Percentiles rank a stretch among this genome's conserved stretches.
phyloP scores from a whole-genome alignment of 2,329 filamentous ascomycete genomes.

The Coniochaeta sp. region DNA sequence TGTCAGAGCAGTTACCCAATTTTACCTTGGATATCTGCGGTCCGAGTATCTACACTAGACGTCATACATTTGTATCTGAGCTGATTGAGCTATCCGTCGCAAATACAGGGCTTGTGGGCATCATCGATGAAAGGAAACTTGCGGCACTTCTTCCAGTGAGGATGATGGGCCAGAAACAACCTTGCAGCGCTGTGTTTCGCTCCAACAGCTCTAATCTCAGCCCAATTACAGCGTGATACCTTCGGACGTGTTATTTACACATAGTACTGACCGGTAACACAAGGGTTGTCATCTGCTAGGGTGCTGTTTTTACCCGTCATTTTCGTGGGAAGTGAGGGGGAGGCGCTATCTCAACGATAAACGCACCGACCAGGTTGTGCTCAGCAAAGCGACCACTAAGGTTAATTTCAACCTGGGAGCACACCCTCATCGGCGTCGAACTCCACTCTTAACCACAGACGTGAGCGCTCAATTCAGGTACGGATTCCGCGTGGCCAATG shows the following conservation, averaged over 20 bases:
- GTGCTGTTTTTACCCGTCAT: not conserved
- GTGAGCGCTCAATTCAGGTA: not conserved
- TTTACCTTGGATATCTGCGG: too few relatives aligned
- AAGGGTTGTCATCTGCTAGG: not conserved
- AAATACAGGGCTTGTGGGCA: not conserved
- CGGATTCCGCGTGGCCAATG: not conserved
- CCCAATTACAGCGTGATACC: too few relatives aligned
- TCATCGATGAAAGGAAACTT: not conserved
- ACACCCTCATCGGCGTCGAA: not conserved
- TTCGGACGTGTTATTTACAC: not conserved
- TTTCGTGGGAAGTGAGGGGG: not conserved
- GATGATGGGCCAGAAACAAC: too few relatives aligned
- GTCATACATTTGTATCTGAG: too few relatives aligned
- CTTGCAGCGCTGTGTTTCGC: not conserved
- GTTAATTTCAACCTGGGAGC: not conserved
- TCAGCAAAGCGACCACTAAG: not conserved
- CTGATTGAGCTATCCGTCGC: too few relatives aligned
- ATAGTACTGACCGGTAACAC: not conserved
- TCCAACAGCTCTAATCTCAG: not conserved
- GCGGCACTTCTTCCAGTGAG: not conserved
- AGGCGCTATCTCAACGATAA: not conserved
- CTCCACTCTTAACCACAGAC: slow-evolving; percentile 1
- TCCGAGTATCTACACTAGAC: too few relatives aligned
- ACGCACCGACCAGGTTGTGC: not conserved
- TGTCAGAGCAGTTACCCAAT: too few relatives aligned